Base-by-base conservation (phyloP, 352 stramenopile genomes). In the Globisporangium alternatum region DNA sequence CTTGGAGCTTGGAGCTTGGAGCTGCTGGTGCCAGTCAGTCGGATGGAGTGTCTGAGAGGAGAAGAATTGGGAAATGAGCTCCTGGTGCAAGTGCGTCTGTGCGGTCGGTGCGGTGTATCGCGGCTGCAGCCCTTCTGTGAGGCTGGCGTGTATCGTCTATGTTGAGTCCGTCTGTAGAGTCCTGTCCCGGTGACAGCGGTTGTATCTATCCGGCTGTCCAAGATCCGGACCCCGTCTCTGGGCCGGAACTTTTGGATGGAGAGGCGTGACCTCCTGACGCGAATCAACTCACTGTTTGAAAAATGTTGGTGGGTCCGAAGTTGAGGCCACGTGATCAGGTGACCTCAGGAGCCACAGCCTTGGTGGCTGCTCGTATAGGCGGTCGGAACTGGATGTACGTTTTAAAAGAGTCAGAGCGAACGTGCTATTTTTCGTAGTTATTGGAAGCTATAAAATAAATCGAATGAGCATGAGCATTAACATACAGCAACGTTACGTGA, bases 331-430 rank as follows among this genome's bases (percentile, higher is more conserved):
- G 39, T 45, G 13, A 45, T n/a, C 13, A n/a, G 7, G 0, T 45
- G 39, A 45, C 39, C n/a, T 30, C n/a, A 4, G 30, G 28, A 41
- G 30, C 51, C 51, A 28, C 28, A 56, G 7, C 28, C 30, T 39
- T 22, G 30, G 51, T 41, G 51, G 51, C 51, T 56, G 51, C 51
- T 56, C 30, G 51, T 56, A 56, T 56, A 56, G 51, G 30, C 51
- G 28, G 28, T 15, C 28, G 28, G 51, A 56, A 56, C 51, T 39
- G 54, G 5, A 47, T 17, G 30, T 22, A 35, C 41, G 3, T 39
- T 13, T 6, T 25, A 13, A 22, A 7, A 39, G 15, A 21, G 49
- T 3, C 12, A 15, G 22, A 22, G 0, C 10, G 28, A 13, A 39
- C 22, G 10, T 33, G 10, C 9, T 8, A 0, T 21, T 12, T 37